Percentiles rank a stretch among this genome's conserved stretches.
These are phyloP conservation scores for Beauveria caledonica DNA, from an alignment of 2,329 filamentous ascomycete species.

Conservation along the genomic window DNA sequence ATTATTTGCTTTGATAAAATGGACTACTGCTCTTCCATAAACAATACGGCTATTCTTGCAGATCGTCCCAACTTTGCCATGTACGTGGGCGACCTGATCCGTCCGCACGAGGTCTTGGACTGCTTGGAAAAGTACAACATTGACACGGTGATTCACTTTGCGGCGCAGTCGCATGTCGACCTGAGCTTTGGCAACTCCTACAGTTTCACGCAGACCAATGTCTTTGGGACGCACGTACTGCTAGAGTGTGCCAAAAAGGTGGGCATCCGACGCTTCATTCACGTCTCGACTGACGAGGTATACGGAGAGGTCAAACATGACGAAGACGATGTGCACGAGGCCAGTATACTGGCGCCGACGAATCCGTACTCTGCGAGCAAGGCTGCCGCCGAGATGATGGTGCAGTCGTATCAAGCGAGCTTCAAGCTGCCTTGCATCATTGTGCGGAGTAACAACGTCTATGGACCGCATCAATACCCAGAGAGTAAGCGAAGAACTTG, in stretches of 20 bases:
- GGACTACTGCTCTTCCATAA: conserved; percentile 72
- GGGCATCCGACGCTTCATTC: conserved; percentile 64
- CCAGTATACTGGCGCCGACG: conserved; percentile 66
- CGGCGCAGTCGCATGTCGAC: conserved; percentile 79
- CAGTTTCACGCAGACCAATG: conserved; percentile 72
- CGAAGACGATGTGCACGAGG: conserved; percentile 63
- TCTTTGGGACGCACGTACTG: conserved; percentile 76
- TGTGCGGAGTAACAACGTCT: conserved; percentile 77
- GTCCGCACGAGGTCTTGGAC: conserved; percentile 58
- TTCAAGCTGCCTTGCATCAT: conserved; percentile 76
- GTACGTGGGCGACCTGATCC: conserved; percentile 71
- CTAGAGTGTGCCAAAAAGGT: conserved; percentile 69
- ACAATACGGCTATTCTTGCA: conserved; percentile 66
- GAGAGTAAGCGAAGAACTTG: conserved; percentile 52
- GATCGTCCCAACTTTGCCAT: conserved; percentile 66
- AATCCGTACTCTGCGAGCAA: conserved; percentile 79
- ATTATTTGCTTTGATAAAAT: conserved; percentile 79
- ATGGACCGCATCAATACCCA: conserved; percentile 75
- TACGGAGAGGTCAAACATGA: conserved; percentile 72
- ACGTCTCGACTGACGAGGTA: conserved; percentile 79
- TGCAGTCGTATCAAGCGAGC: conserved; percentile 79
- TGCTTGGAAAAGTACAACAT: conserved; percentile 64
- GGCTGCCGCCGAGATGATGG: conserved; percentile 75
- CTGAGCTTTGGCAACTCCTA: conserved; percentile 77
- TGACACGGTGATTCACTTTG: conserved; percentile 77